phyloP scores from a whole-genome alignment of 2,329 filamentous ascomycete species.

The Neofusicoccum sp. region DNA sequence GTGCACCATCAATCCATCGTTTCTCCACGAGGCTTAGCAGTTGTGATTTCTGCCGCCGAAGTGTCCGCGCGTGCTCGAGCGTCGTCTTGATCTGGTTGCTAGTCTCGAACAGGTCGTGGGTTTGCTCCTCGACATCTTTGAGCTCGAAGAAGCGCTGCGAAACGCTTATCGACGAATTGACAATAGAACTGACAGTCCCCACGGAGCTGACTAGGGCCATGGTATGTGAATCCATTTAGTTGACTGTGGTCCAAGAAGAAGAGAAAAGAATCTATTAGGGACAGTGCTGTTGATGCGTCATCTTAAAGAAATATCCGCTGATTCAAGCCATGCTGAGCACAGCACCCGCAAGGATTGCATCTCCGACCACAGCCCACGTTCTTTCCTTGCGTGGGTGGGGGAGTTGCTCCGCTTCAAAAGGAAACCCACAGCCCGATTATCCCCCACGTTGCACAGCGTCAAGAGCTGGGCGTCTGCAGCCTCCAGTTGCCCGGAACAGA shows the following conservation, averaged over 20 bases:
- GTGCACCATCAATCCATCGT: slow-evolving; percentile 15
- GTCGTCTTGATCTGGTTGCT: slow-evolving; percentile 18
- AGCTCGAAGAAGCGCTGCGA: slow-evolving; percentile 20
- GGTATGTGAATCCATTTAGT: neutral
- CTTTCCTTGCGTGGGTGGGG: neutral
- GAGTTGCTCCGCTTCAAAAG: neutral
- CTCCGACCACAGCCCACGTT: neutral
- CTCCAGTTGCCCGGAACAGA: neutral
- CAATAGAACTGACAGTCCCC: neutral
- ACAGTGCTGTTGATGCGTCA: neutral
- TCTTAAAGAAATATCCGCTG: neutral
- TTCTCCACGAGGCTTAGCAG: slow-evolving; percentile 19
- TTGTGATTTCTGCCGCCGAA: slow-evolving; percentile 19
- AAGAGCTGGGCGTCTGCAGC: neutral
- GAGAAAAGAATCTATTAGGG: neutral
- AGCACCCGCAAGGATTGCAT: neutral
- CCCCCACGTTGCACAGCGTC: neutral
- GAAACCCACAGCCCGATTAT: neutral
- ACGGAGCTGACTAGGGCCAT: neutral
- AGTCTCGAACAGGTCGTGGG: slow-evolving; percentile 19
- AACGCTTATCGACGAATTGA: neutral
- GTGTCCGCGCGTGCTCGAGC: slow-evolving; percentile 17
- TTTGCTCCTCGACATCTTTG: slow-evolving; percentile 20
- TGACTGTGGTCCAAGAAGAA: neutral
- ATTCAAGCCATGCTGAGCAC: neutral